These are phyloP conservation scores for Scopulariopsis brevicaulis DNA, from an alignment of 2,329 filamentous ascomycete species.

Conservation along the genomic window DNA sequence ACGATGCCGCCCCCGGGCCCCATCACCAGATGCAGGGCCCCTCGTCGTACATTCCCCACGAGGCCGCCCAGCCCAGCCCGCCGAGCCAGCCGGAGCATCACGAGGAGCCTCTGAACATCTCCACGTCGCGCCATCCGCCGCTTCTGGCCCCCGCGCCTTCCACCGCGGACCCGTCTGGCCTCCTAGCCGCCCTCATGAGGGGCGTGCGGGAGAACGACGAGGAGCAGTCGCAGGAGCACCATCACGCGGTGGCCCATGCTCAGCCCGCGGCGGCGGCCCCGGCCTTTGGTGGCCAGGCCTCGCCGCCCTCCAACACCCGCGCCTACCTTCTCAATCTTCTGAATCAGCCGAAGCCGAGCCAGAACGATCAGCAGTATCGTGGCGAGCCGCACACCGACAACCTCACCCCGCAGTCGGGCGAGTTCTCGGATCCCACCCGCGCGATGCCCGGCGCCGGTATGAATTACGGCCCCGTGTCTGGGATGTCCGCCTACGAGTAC, in stretches of 20 bases:
- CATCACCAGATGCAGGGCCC: conserved; percentile 10
- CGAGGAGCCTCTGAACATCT: conserved; percentile 12
- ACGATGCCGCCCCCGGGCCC: conserved; percentile 11
- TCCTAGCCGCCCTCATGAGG: conserved; percentile 50
- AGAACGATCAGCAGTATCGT: conserved; percentile 33
- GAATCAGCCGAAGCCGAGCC: conserved; percentile 62
- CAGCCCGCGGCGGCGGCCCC: conserved; percentile 9
- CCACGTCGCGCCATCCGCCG: conserved; percentile 19
- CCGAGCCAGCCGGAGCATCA: conserved; percentile 9
- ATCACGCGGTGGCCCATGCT: conserved; percentile 5
- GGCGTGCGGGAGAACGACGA: conserved; percentile 32
- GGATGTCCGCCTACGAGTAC: conserved; percentile 12
- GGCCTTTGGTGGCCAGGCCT: conserved; percentile 32
- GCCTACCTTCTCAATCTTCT: conserved; percentile 79
- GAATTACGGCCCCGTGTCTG: conserved; percentile 6
- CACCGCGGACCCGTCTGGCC: conserved; percentile 42
- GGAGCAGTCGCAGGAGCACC: conserved; percentile 17
- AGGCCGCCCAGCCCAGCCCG: conserved; percentile 10
- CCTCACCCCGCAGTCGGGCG: conserved; percentile 31
- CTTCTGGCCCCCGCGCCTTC: conserved; percentile 46
- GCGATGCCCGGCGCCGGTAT: neutral
- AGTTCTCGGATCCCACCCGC: neutral
- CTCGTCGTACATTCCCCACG: conserved; percentile 7
- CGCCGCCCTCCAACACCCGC: conserved; percentile 60
- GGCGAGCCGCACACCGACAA: conserved; percentile 17